phyloP scores from a whole-genome alignment of 129 eudicot species.

The Cynara cardunculus region DNA sequence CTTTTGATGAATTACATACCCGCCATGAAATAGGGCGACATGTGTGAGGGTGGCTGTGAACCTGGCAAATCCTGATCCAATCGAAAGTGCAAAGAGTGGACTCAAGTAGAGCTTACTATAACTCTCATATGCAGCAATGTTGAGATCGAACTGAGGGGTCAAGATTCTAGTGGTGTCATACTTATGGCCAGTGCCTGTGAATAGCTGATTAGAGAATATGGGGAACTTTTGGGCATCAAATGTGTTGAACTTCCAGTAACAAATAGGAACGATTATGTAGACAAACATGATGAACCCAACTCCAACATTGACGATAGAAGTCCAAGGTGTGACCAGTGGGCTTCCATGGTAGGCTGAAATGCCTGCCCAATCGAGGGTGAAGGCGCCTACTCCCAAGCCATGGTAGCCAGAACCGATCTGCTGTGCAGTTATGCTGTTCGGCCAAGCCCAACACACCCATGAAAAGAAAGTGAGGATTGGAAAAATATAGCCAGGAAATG shows the following conservation, averaged over 20 bases:
- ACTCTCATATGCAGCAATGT: constrained; percentile 61
- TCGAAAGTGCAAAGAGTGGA: constrained; percentile 89
- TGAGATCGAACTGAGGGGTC: constrained; percentile 78
- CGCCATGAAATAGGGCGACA: constrained; percentile 82
- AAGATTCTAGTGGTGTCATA: constrained; percentile 78
- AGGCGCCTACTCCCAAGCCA: constrained; percentile 88
- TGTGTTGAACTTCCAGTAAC: constrained; percentile 90
- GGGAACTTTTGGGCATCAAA: constrained; percentile 88
- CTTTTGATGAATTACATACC: constrained; percentile 33
- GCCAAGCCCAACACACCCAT: constrained; percentile 97
- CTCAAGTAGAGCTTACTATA: constrained; percentile 87
- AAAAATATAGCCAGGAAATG: constrained; percentile 87
- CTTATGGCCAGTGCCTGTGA: constrained; percentile 60
- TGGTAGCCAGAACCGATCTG: constrained; percentile 90
- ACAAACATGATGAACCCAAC: constrained; percentile 83
- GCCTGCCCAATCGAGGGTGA: constrained; percentile 96
- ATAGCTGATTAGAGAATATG: constrained; percentile 71
- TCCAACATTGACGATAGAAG: constrained; percentile 75
- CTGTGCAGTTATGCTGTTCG: constrained; percentile 79
- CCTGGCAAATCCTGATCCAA: constrained; percentile 92
- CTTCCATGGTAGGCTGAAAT: constrained; percentile 95
- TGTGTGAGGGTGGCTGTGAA: constrained; percentile 89
- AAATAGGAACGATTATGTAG: constrained; percentile 80
- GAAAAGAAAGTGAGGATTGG: constrained; percentile 88
- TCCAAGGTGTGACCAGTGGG: constrained; percentile 87